A percentile compares a stretch with the other conserved stretches of the same genome.
Conservation (phyloP, 768 basidiomycete genomes). For the Pulveroboletus ravenelii region DNA sequence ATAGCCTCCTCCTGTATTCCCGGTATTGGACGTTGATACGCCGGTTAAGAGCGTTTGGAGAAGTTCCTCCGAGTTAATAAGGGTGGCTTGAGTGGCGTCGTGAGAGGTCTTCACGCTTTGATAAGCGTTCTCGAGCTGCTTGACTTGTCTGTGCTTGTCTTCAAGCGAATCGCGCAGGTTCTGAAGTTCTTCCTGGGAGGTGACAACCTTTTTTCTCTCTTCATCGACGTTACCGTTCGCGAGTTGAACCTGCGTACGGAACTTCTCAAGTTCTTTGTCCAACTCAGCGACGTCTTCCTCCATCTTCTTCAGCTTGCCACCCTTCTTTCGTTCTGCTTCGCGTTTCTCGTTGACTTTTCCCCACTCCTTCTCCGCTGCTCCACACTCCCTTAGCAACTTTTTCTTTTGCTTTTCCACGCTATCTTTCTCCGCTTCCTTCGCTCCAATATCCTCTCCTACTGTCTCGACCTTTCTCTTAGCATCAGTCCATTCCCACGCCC, state of each 20-base stretch:
- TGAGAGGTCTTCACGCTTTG: conserved; percentile 66
- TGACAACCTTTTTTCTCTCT: conserved; percentile 59
- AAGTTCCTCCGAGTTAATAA: conserved; percentile 82
- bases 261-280: conserved; percentile 76
- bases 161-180: conserved; percentile 56
- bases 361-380: conserved; percentile 63
- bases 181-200: conserved; percentile 50
- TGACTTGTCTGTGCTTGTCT: conserved; percentile 59
- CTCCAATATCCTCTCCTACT: conserved; percentile 54
- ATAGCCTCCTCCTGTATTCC: conserved; percentile 82
- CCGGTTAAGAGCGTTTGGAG: conserved; percentile 93
- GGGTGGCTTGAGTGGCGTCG: conserved; percentile 50
- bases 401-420: conserved; percentile 44
- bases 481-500: conserved; percentile 86
- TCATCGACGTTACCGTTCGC: conserved; percentile 71
- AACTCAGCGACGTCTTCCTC: conserved; percentile 75
- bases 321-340: conserved; percentile 87
- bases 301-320: conserved; percentile 84
- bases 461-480: conserved; percentile 45
- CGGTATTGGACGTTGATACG: conserved; percentile 63
- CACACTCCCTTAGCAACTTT: conserved; percentile 48
- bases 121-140: conserved; percentile 50
- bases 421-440: conserved; percentile 46
- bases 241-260: conserved; percentile 82
- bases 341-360: conserved; percentile 65